phyloP scores from a whole-genome alignment of 192 early-diverging fungal species.

The Coemansia sp. region DNA sequence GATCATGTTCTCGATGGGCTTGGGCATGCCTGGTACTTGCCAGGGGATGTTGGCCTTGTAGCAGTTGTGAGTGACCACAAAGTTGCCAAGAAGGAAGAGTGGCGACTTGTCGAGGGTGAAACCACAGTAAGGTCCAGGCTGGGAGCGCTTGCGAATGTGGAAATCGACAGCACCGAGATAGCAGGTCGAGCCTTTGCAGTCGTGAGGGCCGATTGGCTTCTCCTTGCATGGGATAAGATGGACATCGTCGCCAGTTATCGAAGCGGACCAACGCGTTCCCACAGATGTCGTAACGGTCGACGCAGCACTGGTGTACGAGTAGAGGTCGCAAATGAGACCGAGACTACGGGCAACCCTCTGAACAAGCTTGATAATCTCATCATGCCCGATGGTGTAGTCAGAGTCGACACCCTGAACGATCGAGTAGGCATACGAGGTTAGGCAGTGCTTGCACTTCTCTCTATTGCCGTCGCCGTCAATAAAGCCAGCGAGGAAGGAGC shows the following conservation, averaged over 20 bases:
- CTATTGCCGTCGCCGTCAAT: conserved; percentile 7
- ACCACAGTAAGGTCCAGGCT: conserved; percentile 25
- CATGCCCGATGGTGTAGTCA: conserved; percentile 2
- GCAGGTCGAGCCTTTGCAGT: not conserved
- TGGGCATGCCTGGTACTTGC: conserved; percentile 98
- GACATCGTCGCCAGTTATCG: conserved; percentile 11
- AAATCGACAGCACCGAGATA: conserved; percentile 4
- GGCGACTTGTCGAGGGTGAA: conserved; percentile 34
- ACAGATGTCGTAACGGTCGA: conserved; percentile 5
- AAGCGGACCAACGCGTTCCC: conserved; percentile 4
- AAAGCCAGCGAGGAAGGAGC: conserved; percentile 16
- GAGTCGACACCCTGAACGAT: conserved; percentile 3
- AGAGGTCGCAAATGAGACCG: conserved; percentile 15
- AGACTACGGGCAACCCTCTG: conserved; percentile 16
- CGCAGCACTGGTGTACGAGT: conserved; percentile 6
- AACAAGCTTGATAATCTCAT: conserved; percentile 7
- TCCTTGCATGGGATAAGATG: conserved; percentile 19
- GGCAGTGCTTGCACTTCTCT: conserved; percentile 2
- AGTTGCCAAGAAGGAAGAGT: conserved; percentile 39
- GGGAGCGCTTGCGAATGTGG: conserved; percentile 4
- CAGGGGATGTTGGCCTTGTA: conserved; percentile 99
- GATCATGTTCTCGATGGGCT: conserved; percentile 98
- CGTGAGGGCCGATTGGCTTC: not conserved
- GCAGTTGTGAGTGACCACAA: conserved; percentile 55
- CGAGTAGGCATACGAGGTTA: conserved; percentile 5